Evolutionary conservation across 192 early-diverging fungal species (phyloP), one percentile per base, ranked within the genome.

Genomic region (Podila verticillata): DNA sequence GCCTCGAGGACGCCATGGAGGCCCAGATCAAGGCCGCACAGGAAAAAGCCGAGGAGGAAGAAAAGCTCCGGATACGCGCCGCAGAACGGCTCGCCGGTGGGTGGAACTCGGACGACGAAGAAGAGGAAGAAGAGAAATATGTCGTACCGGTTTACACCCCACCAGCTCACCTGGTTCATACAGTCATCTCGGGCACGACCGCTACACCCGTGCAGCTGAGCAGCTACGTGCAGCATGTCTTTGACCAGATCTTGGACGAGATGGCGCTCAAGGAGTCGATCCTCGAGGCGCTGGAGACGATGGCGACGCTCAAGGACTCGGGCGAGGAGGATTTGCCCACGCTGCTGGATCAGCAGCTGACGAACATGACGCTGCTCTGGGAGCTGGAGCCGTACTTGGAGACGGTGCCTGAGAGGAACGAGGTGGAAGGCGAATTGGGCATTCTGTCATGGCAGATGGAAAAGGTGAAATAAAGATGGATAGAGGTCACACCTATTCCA

Each of bases 341-440:
- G 2, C 28, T 79, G 35, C 32, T 79, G 30, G 75, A 79, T 57
- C 75, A 79, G 17, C 75, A 79, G 13, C 35, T 79, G 35, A 79
- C 75, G 2, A 79, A 79, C 39, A 63, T 72, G 68, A 34, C 49
- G 4, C 54, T 79, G 4, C 39, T 79, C 10, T 79, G 75, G 75
- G 75, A 79, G 26, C 59, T 79, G 75, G 75, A 79, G 65, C 75
- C 75, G 1, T 79, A 79, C 47, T 1, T 72, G 5, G 75, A 79
- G 29, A 79, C 75, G 5, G 68, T 58, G 22, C 75, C 75, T 0
- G 75, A 79, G 60, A 29, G 75, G 36, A 66, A 57, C 19, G 48
- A 66, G 26, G 30, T 71, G 4, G 75, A 79, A 24, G 69, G 49
- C 24, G 19, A 24, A 2, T 54, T 79, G 20, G 61, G 75, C 3